Conservation (phyloP, 2,329 filamentous ascomycete species). For the Nigrospora osmanthi region DNA sequence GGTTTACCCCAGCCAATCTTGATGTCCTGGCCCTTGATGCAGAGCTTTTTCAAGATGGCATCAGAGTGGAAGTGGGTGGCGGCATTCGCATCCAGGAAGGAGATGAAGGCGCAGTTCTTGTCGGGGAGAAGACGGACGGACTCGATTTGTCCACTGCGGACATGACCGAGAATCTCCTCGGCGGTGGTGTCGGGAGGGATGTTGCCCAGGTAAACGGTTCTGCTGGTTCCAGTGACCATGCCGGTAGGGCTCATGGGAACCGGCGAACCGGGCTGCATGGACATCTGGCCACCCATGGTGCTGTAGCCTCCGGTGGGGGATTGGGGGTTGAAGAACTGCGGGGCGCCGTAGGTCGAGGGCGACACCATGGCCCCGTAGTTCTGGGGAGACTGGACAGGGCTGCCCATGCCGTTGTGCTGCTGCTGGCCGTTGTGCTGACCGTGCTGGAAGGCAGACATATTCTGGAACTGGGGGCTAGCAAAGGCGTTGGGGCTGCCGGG, state of each 20-base stretch:
- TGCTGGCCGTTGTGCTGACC: constrained; percentile 33
- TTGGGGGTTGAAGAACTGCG: constrained; percentile 77
- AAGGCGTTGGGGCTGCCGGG: constrained; percentile 88
- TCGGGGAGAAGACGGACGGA: constrained; percentile 94
- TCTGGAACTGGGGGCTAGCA: constrained; percentile 85
- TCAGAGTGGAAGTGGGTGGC: constrained; percentile 99
- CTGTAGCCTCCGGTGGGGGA: constrained; percentile 76
- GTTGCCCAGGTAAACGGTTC: constrained; percentile 95
- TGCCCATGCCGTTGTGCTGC: constrained; percentile 53
- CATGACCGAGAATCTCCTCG: constrained; percentile 93
- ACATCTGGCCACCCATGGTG: constrained; percentile 51
- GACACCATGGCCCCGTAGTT: constrained; percentile 81
- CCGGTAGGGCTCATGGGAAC: constrained; percentile 65
- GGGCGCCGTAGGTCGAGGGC: constrained; percentile 72
- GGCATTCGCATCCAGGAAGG: constrained; percentile 94
- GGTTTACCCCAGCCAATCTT: constrained; percentile 99
- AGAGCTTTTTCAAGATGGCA: constrained; percentile 98
- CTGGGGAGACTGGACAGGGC: constrained; percentile 74
- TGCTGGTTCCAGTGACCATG: constrained; percentile 81
- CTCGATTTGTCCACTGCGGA: constrained; percentile 95
- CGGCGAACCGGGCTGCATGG: constrained; percentile 61
- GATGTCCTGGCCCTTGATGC: constrained; percentile 97
- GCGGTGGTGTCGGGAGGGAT: constrained; percentile 96
- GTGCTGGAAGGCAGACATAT: constrained; percentile 68
- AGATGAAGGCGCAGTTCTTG: constrained; percentile 99